Percentiles rank a stretch among this genome's conserved stretches.
Conservation (phyloP, 768 basidiomycete genomes). For the Hortiboletus flavorubellus region DNA sequence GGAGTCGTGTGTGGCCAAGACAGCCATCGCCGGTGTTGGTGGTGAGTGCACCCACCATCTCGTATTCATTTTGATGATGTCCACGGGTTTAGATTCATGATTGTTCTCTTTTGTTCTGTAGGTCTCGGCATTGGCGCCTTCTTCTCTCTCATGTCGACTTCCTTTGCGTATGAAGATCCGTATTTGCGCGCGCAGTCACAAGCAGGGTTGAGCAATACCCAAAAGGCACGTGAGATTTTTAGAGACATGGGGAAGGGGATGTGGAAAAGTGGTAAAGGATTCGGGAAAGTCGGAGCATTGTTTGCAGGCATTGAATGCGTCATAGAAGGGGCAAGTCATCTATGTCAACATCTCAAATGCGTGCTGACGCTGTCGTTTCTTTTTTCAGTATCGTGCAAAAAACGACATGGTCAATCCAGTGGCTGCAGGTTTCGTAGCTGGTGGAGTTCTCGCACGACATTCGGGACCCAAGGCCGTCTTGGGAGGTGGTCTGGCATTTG, state of each 20-base stretch:
- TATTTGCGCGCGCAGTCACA: constrained; percentile 63
- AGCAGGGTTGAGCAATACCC: constrained; percentile 54
- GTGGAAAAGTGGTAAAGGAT: constrained; percentile 87
- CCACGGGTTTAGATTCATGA: constrained; percentile 2
- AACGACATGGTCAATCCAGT: constrained; percentile 94
- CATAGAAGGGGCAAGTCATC: constrained; percentile 78
- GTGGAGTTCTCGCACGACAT: constrained; percentile 83
- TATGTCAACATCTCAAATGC: background rate
- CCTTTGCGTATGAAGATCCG: constrained; percentile 95
- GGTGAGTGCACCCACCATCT: constrained; percentile 50
- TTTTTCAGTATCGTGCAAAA: constrained; percentile 82
- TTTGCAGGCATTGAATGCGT: constrained; percentile 96
- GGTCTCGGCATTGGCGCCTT: constrained; percentile 93
- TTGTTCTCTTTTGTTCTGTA: constrained; percentile 28
- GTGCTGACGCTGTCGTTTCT: background rate
- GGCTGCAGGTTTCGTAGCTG: constrained; percentile 82
- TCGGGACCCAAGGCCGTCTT: constrained; percentile 83
- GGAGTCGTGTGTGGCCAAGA: constrained; percentile 87
- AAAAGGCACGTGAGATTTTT: constrained; percentile 83
- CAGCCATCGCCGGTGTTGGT: constrained; percentile 72
- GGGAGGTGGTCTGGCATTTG: constrained; percentile 89
- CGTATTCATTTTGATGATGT: background rate
- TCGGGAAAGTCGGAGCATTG: constrained; percentile 90
- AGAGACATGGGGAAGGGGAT: constrained; percentile 94
- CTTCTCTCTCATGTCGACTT: constrained; percentile 94